Conservation (phyloP, 495 filamentous ascomycete genomes). For the Penicilliopsis zonata region DNA sequence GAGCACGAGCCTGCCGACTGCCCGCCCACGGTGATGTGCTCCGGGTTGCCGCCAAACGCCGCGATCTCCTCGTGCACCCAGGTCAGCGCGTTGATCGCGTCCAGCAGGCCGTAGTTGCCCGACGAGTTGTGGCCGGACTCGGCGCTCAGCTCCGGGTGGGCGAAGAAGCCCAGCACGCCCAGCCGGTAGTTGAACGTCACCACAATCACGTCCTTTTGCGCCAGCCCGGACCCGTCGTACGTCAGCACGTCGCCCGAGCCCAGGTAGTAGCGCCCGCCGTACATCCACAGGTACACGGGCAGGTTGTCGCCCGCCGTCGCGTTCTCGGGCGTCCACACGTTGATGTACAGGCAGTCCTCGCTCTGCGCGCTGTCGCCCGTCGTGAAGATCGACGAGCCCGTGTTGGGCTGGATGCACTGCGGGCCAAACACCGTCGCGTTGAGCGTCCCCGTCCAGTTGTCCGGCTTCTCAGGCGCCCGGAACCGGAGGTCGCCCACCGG, state of each 20-base stretch:
- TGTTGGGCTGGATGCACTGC: too few relatives aligned
- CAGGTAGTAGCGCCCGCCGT: constrained; percentile 27
- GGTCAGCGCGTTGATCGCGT: constrained; percentile 33
- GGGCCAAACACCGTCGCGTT: too few relatives aligned
- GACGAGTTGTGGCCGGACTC: constrained; percentile 23
- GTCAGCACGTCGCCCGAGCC: constrained; percentile 17
- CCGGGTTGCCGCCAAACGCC: constrained; percentile 33
- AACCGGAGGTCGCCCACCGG: too few relatives aligned
- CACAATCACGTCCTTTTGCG: constrained; percentile 30
- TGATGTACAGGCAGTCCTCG: constrained; percentile 31
- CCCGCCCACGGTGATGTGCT: constrained; percentile 32
- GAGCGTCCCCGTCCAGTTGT: too few relatives aligned
- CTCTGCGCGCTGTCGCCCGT: constrained; percentile 28
- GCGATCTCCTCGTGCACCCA: constrained; percentile 24
- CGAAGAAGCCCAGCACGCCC: constrained; percentile 41
- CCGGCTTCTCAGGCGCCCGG: too few relatives aligned
- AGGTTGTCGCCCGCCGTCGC: constrained; percentile 13
- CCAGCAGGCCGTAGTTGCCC: constrained; percentile 36
- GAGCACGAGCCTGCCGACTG: constrained; percentile 32
- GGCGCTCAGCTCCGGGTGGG: constrained; percentile 20
- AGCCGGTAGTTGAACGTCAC: constrained; percentile 38
- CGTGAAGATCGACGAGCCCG: constrained; percentile 34
- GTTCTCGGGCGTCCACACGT: constrained; percentile 23
- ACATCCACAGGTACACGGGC: constrained; percentile 28
- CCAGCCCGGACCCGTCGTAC: constrained; percentile 10